These are phyloP conservation scores for Pelagophyceae sp. DNA, from an alignment of 352 stramenopile species.

Conservation along the genomic window DNA sequence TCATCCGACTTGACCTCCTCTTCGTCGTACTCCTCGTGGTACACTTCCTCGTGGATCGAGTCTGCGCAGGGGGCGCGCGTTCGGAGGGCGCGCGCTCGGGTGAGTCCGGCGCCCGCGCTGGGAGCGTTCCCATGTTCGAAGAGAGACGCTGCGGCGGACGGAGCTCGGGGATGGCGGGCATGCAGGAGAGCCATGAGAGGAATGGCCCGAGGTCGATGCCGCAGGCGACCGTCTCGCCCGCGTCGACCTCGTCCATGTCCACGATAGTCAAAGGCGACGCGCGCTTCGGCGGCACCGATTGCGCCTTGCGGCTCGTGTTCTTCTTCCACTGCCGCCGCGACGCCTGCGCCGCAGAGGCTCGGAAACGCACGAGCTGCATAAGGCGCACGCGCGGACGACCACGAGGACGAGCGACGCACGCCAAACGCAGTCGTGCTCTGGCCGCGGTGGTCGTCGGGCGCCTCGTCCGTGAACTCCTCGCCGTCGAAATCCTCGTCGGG, in stretches of 20 bases:
- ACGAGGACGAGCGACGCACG: no score
- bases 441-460: background rate
- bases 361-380: no score
- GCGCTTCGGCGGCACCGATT: background rate
- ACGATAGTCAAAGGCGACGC: background rate
- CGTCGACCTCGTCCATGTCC: conserved; percentile 1
- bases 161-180: conserved; percentile 1
- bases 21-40: no score
- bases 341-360: no score
- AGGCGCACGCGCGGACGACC: no score
- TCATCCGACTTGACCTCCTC: no score
- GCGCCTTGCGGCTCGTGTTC: background rate
- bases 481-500: no score
- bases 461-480: background rate
- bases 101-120: no score
- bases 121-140: background rate
- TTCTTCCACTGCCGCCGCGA: background rate
- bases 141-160: no score
- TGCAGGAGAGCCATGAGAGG: conserved; percentile 3
- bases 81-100: no score
- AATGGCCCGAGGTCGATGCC: conserved; percentile 13
- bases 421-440: background rate
- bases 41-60: no score
- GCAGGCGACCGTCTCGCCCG: background rate
- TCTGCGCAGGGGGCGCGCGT: no score